These are phyloP conservation scores for Beauveria scarabaeidicola DNA, from an alignment of 2,329 filamentous ascomycete genomes.

Conservation along the genomic window DNA sequence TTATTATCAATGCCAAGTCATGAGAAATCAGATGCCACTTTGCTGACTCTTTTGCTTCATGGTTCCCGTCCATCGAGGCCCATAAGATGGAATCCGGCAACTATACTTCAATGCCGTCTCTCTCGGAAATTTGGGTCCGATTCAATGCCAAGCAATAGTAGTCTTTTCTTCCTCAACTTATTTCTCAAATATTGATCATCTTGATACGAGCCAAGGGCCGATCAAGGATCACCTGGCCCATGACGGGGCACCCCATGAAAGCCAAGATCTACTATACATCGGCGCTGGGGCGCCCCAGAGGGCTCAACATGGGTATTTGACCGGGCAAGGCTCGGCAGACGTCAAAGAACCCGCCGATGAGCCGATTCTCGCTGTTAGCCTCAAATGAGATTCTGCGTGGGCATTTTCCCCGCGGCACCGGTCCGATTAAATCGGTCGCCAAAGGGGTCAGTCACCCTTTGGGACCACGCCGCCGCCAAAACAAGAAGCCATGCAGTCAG, in stretches of 20 bases:
- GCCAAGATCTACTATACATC: slow-evolving; percentile 1
- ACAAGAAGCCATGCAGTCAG: too few relatives aligned
- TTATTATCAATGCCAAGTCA: not conserved
- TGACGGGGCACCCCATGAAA: not conserved
- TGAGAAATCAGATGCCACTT: too few relatives aligned
- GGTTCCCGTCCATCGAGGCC: too few relatives aligned
- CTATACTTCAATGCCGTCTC: not conserved
- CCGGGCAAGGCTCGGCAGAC: not conserved
- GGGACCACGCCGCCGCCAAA: not conserved
- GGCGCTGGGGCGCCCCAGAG: not conserved
- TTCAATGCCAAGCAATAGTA: not conserved
- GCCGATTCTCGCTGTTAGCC: not conserved
- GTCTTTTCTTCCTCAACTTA: not conserved
- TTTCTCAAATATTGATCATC: not conserved
- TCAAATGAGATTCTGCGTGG: not conserved
- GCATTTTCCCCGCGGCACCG: not conserved
- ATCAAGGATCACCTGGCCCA: not conserved
- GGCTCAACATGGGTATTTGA: not conserved
- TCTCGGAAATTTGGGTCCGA: not conserved
- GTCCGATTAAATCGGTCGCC: too few relatives aligned
- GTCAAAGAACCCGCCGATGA: not conserved
- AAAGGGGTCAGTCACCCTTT: not conserved
- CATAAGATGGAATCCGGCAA: not conserved
- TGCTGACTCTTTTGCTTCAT: not conserved
- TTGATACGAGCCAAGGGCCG: not conserved